These are phyloP conservation scores for Cucurbita pepo DNA, from an alignment of 306 rosid species.

Conservation along the genomic window DNA sequence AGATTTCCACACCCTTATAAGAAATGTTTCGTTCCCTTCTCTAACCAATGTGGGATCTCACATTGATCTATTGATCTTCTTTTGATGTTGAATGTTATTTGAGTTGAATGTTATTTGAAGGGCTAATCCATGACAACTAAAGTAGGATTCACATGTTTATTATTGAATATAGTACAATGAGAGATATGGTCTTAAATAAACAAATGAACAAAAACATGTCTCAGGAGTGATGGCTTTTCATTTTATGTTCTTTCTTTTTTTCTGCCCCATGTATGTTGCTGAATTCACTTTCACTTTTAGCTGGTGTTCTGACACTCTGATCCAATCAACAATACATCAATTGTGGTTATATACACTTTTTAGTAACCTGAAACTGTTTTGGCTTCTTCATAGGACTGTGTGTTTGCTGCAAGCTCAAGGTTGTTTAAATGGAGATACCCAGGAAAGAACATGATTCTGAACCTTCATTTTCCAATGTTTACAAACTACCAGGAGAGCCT, in stretches of 20 bases:
- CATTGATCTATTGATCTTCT: neutral
- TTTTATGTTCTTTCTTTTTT: neutral
- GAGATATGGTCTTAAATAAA: neutral
- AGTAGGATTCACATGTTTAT: neutral
- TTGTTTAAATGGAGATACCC: neutral
- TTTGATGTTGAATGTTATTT: neutral
- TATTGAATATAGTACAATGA: neutral
- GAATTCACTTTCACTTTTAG: no score
- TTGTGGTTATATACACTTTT: neutral
- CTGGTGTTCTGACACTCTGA: neutral
- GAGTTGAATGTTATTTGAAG: no score
- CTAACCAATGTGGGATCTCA: no score
- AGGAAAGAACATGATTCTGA: slow-evolving; percentile 15
- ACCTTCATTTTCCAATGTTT: slow-evolving; percentile 21
- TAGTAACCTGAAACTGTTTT: neutral
- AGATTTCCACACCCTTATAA: no score
- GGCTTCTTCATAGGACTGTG: neutral
- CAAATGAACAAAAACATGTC: neutral
- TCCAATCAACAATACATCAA: neutral
- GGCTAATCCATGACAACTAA: neutral
- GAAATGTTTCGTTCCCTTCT: no score
- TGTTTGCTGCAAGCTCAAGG: neutral
- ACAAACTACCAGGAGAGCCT: slow-evolving; percentile 66
- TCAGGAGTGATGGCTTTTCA: neutral
- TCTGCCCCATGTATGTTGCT: neutral